Percentiles rank a stretch among this genome's conserved stretches.
These are phyloP conservation scores for Aspergillus arachidicola DNA, from an alignment of 2,329 filamentous ascomycete genomes.

Conservation along the genomic window DNA sequence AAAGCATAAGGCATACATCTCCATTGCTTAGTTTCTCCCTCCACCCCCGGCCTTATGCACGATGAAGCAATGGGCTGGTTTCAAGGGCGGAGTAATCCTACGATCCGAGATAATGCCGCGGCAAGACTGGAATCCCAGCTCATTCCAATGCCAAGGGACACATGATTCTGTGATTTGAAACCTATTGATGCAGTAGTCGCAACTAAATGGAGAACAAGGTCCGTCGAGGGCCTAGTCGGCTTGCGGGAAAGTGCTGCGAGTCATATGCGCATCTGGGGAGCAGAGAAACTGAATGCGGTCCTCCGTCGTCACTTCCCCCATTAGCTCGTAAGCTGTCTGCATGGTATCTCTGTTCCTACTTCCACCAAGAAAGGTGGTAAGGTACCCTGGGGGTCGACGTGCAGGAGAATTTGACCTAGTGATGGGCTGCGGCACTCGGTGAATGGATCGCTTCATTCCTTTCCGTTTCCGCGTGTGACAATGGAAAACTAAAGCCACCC, in stretches of 20 bases:
- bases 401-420: constrained; percentile 4
- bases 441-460: constrained; percentile 2
- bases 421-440: not conserved
- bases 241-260: constrained; percentile 14
- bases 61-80: constrained; percentile 4
- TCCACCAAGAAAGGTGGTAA: not conserved
- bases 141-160: not conserved
- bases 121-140: not conserved
- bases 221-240: not conserved
- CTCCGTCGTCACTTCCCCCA: not conserved
- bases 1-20: not conserved
- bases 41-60: constrained; percentile 7
- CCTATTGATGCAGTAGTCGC: not conserved
- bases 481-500: not conserved
- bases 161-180: constrained; percentile 5
- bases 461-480: not conserved
- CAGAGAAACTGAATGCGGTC: not conserved
- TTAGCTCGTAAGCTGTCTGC: constrained; percentile 3
- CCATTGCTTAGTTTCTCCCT: constrained; percentile 5
- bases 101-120: constrained; percentile 2
- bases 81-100: constrained; percentile 6
- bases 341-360: constrained; percentile 8
- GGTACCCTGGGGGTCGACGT: not conserved
- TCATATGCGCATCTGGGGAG: constrained; percentile 9
- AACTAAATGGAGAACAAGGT: not conserved